A percentile compares a stretch with the other conserved stretches of the same genome.
Evolutionary conservation across 768 basidiomycete genomes (phyloP).

Genomic region (Boletus rubroflammeus): DNA sequence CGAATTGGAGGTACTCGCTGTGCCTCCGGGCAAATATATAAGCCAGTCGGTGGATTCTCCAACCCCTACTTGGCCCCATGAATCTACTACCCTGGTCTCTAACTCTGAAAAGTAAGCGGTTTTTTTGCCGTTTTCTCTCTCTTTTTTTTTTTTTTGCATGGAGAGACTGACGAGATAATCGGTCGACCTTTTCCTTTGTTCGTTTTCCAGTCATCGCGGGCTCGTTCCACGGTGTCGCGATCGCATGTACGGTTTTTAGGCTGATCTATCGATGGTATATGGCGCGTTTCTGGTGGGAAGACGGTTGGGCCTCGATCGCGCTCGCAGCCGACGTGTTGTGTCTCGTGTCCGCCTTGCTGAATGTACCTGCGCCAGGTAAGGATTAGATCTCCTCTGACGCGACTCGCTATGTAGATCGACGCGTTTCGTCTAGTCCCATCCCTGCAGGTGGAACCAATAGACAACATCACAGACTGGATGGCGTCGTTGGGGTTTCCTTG

Average conservation of each 20-base stretch:
- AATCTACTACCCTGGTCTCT: constrained; percentile 7
- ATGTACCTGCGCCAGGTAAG: constrained; percentile 2
- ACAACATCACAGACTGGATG: constrained; percentile 10
- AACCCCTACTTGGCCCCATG: not conserved
- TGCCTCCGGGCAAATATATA: not conserved
- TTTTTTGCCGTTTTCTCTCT: not conserved
- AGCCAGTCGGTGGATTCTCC: not conserved
- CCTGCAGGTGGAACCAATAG: not conserved
- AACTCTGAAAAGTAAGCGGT: constrained; percentile 14
- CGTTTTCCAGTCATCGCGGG: constrained; percentile 13
- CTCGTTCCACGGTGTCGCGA: constrained; percentile 19
- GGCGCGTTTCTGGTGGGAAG: constrained; percentile 30
- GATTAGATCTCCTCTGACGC: not conserved
- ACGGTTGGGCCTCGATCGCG: constrained; percentile 23
- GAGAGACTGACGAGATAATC: not conserved
- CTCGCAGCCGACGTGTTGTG: constrained; percentile 16
- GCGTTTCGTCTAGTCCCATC: not conserved
- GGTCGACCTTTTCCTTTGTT: not conserved
- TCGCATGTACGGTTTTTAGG: constrained; percentile 24
- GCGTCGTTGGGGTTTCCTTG: constrained; percentile 9
- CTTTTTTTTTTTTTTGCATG: not conserved
- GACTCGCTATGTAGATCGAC: not conserved
- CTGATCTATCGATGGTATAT: constrained; percentile 19
- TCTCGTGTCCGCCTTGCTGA: constrained; percentile 9
- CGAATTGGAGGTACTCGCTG: not conserved